Evolutionary conservation across 2,329 filamentous ascomycete species (phyloP).

Genomic region (Colletotrichum tofieldiae): DNA sequence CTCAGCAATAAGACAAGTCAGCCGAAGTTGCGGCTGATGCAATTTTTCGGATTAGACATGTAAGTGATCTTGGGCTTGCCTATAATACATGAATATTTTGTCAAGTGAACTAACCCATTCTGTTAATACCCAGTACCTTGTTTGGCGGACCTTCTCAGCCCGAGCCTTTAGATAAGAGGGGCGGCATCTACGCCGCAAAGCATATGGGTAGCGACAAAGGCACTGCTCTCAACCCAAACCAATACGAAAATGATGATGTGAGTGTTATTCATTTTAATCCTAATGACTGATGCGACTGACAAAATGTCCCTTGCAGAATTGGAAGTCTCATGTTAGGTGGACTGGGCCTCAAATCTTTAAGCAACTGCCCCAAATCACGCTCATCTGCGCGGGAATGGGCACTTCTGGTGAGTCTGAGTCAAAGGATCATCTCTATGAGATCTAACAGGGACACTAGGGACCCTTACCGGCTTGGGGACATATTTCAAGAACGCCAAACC

Average conservation of each 20-base stretch:
- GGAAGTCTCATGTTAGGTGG: constrained; percentile 70
- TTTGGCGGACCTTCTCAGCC: constrained; percentile 74
- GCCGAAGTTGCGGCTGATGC: constrained; percentile 69
- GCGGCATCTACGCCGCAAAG: constrained; percentile 66
- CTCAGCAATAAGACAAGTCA: constrained; percentile 72
- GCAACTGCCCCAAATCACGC: constrained; percentile 70
- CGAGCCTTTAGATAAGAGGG: constrained; percentile 67
- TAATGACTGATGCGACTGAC: neutral
- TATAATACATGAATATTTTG: no score
- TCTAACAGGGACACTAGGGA: constrained; percentile 46
- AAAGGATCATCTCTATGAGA: neutral
- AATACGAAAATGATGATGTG: constrained; percentile 68
- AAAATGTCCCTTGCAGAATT: constrained; percentile 56
- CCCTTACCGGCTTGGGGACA: constrained; percentile 65
- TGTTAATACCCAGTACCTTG: constrained; percentile 57
- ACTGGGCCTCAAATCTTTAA: constrained; percentile 71
- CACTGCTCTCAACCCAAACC: constrained; percentile 66
- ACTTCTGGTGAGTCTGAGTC: constrained; percentile 61
- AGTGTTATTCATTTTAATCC: neutral
- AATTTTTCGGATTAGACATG: constrained; percentile 72
- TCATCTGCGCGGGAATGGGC: constrained; percentile 72
- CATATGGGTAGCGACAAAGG: constrained; percentile 59
- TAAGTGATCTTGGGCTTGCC: constrained; percentile 45
- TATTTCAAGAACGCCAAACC: constrained; percentile 67
- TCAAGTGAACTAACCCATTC: neutral